phyloP scores from a whole-genome alignment of 805 yeast genomes.

The Lachancea cidri region DNA sequence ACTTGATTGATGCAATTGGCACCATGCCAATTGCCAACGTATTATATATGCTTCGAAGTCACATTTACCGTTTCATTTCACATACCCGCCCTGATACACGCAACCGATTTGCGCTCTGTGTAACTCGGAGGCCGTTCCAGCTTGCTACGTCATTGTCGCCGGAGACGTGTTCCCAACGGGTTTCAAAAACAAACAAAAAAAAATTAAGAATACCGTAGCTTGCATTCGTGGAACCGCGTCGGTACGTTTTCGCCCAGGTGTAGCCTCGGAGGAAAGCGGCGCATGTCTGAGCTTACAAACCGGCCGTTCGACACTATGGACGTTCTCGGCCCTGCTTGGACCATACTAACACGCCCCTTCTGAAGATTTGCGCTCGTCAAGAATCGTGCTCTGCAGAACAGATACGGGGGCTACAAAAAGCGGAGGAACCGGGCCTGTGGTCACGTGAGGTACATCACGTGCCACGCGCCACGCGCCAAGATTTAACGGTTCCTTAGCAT shows the following conservation, averaged over 20 bases:
- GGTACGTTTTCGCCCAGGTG: no score
- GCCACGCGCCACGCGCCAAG: no score
- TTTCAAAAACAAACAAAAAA: background rate
- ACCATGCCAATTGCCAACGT: no score
- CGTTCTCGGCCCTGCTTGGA: background rate
- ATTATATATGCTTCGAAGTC: no score
- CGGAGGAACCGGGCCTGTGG: no score
- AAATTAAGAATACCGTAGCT: background rate
- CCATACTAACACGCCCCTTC: background rate
- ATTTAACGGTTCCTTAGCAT: no score
- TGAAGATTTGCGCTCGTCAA: conserved; percentile 7
- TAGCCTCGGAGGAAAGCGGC: no score
- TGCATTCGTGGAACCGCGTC: background rate
- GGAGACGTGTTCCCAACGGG: background rate
- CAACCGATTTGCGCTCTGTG: no score
- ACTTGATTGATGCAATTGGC: no score
- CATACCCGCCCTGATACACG: background rate
- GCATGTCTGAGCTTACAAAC: no score
- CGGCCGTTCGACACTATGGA: background rate
- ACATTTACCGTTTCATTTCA: background rate
- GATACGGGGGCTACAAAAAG: conserved; percentile 7
- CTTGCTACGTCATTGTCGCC: background rate
- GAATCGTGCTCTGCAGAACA: conserved; percentile 7
- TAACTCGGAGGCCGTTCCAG: background rate
- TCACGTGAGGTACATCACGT: no score